phyloP scores from a whole-genome alignment of 2,329 filamentous ascomycete species.

The Aspergillus japonicus region DNA sequence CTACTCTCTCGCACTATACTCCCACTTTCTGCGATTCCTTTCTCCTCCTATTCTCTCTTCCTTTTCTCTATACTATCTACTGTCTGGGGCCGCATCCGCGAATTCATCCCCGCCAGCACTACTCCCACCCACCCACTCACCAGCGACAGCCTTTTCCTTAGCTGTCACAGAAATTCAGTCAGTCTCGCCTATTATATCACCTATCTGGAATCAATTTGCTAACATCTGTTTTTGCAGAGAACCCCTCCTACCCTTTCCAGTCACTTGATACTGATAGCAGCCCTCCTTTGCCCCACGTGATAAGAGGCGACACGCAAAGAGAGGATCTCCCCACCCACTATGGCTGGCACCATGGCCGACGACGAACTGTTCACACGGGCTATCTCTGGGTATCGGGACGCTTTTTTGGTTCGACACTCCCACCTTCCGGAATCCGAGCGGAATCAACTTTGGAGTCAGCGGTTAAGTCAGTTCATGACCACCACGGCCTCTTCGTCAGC shows the following conservation, averaged over 20 bases:
- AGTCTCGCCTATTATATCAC: background rate
- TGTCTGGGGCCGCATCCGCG: background rate
- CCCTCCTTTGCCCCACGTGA: conserved; percentile 14
- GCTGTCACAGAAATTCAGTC: background rate
- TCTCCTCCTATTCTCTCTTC: background rate
- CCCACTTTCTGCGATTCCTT: background rate
- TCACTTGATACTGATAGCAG: conserved; percentile 35
- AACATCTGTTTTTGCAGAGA: conserved; percentile 8
- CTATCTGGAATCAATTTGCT: conserved; percentile 1
- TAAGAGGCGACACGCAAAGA: conserved; percentile 14
- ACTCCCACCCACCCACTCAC: background rate
- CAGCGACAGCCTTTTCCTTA: background rate
- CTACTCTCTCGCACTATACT: background rate
- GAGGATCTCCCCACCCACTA: conserved; percentile 25
- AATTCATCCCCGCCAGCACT: background rate
- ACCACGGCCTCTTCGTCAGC: conserved; percentile 20
- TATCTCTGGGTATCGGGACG: conserved; percentile 43
- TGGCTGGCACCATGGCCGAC: conserved; percentile 37
- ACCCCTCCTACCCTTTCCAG: conserved; percentile 6
- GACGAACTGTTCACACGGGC: conserved; percentile 42
- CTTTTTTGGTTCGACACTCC: conserved; percentile 42
- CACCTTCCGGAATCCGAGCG: conserved; percentile 43
- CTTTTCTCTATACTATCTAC: background rate
- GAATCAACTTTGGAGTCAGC: conserved; percentile 42
- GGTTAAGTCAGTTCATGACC: conserved; percentile 41